Conservation (phyloP, 1,284 basidiomycete species). For the Ustilago tritici region DNA sequence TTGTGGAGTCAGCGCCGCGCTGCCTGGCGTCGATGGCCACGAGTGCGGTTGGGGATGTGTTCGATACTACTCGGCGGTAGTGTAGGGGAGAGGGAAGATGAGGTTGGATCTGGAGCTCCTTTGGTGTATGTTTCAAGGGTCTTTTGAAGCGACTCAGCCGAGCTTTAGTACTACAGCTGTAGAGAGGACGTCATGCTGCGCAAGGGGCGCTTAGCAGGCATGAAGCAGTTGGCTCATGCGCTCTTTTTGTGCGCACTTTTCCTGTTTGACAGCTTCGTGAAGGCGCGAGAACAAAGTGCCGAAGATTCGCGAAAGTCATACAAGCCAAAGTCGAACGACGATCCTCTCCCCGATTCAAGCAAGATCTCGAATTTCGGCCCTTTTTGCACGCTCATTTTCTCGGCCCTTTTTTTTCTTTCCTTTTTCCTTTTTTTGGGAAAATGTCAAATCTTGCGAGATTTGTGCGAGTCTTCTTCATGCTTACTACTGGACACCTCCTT, state of each 20-base stretch:
- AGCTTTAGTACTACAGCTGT: not conserved
- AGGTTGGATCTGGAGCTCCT: not conserved
- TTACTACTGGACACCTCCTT: not conserved
- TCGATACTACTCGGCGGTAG: not conserved
- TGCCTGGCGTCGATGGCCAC: not conserved
- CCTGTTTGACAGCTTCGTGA: conserved; percentile 17
- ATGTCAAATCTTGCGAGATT: conserved; percentile 5
- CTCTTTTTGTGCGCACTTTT: not conserved
- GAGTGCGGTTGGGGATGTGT: not conserved
- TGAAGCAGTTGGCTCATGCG: conserved; percentile 1
- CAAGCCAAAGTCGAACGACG: not conserved
- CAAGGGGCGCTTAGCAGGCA: conserved; percentile 2
- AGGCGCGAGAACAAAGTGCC: conserved; percentile 15
- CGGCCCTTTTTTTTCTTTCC: conserved; percentile 16
- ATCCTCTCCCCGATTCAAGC: conserved; percentile 12
- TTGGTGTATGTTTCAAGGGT: not conserved
- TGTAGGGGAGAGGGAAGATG: not conserved
- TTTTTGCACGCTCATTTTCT: conserved; percentile 15
- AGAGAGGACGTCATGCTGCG: not conserved
- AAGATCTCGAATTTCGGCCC: conserved; percentile 5
- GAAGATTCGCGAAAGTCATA: conserved; percentile 32
- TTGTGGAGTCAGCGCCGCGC: not conserved
- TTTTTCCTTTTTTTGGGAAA: conserved; percentile 1
- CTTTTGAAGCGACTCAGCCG: not conserved
- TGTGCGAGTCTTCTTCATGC: not conserved